These are phyloP conservation scores for Candida labiduridarum DNA, from an alignment of 1,139 yeast species.

Conservation along the genomic window DNA sequence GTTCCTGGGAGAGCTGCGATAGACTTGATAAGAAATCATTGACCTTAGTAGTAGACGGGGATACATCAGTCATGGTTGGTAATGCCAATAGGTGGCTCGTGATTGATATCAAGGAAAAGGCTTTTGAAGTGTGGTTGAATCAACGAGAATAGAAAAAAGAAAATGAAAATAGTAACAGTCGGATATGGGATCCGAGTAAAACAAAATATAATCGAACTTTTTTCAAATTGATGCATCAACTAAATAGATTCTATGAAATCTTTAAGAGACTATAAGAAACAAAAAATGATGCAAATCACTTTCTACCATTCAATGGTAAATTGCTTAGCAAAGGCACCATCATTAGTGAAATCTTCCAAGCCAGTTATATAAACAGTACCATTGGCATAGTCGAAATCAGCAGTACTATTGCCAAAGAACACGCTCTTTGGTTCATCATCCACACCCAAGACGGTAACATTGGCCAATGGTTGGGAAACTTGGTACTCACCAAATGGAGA, in stretches of 20 bases:
- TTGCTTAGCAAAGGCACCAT: slow-evolving; percentile 20
- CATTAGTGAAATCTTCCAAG: slow-evolving; percentile 16
- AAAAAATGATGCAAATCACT: not conserved
- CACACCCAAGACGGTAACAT: slow-evolving; percentile 29
- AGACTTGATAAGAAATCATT: slow-evolving; percentile 37
- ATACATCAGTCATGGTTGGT: slow-evolving; percentile 21
- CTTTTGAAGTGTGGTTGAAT: not conserved
- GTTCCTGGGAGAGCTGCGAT: slow-evolving; percentile 38
- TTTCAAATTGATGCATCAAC: too few species aligned
- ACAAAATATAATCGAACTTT: not conserved
- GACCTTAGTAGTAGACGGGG: slow-evolving; percentile 33
- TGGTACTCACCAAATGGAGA: slow-evolving; percentile 22
- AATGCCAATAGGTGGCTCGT: not conserved
- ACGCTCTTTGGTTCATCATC: slow-evolving; percentile 22
- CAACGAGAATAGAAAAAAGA: not conserved
- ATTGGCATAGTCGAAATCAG: slow-evolving; percentile 17
- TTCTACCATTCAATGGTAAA: slow-evolving; percentile 19
- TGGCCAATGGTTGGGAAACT: slow-evolving; percentile 25
- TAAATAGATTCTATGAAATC: not conserved
- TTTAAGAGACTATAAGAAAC: not conserved
- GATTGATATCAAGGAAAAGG: not conserved
- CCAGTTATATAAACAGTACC: slow-evolving; percentile 20
- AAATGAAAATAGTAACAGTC: not conserved
- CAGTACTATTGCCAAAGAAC: slow-evolving; percentile 17
- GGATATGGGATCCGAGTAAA: not conserved